Evolutionary conservation across 2,329 filamentous ascomycete species (phyloP), one percentile per base, ranked within the genome.

Genomic region (Aureobasidium sp.): DNA sequence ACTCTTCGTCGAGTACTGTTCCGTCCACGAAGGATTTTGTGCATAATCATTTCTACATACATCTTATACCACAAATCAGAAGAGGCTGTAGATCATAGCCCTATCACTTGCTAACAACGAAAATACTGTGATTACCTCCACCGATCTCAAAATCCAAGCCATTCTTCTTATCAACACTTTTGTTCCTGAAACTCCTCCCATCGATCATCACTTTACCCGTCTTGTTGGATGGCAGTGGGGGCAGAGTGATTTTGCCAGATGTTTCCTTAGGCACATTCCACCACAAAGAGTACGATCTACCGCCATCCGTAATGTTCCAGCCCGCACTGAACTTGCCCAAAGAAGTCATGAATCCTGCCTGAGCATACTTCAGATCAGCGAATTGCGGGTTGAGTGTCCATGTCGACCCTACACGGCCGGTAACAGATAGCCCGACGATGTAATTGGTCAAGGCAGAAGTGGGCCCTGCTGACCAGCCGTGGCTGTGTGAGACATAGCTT

Each of bases 301-400:
- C 65, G 29, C 62, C 58, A 31, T 60, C 63, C 34, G 49, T 67
- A 5, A 70, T 58, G 49, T 69, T 67, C 73, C 75, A 77, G 39
- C 68, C 67, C 1, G 71, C 72, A 14, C 70, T 62, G 64, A 77
- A 81, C 61, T 69, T 73, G 0, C 79, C 79, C 36, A 80, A 64
- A n/a, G 64, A 64, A 1, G 79, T 81, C 36, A 68, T 72, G 60
- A 81, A 82, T 0, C 79, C 79, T 1, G 74, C 77, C 64, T 79
- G 71, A 2, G 76, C 78, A 51, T 65, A 71, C 17, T 66, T 69
- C 61, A 81, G 64, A 64, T 78, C 77, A 1, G 75, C 78, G 61
- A 78, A 75, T 60, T 76, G 71, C 5, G 80, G 80, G 22, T 68
- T 72, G 31, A 82, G 53, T 14, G 64, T 71, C 80, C 79, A 82